Conservation (phyloP, 2,329 filamentous ascomycete genomes). For the Sporothrix mexicana region DNA sequence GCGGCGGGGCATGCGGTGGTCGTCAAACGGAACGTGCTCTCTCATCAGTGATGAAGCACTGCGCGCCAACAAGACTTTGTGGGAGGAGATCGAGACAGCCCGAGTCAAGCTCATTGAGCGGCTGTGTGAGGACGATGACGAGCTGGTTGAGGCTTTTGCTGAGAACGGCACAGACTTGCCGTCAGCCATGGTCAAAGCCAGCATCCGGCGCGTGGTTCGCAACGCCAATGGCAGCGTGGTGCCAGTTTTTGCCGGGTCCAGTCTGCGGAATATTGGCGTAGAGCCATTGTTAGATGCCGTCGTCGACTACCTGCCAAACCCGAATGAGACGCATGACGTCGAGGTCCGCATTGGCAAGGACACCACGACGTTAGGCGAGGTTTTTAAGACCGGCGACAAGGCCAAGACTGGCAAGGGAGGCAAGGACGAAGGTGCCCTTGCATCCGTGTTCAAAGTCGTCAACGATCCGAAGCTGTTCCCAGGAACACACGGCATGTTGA, state of each 20-base stretch:
- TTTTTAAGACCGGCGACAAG: constrained; percentile 46
- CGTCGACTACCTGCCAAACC: constrained; percentile 84
- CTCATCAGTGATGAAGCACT: constrained; percentile 46
- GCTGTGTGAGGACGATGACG: constrained; percentile 86
- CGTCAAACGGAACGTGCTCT: constrained; percentile 42
- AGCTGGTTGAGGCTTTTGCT: constrained; percentile 82
- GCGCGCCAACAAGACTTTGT: constrained; percentile 61
- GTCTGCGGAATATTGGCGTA: constrained; percentile 91
- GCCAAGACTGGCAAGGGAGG: constrained; percentile 43
- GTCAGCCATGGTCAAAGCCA: constrained; percentile 69
- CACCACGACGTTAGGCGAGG: constrained; percentile 53
- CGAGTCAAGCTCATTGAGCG: constrained; percentile 79
- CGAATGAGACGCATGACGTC: constrained; percentile 49
- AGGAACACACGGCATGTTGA: constrained; percentile 73
- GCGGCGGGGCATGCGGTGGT: constrained; percentile 76
- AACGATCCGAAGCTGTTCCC: constrained; percentile 70
- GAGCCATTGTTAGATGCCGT: constrained; percentile 90
- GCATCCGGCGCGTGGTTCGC: constrained; percentile 74
- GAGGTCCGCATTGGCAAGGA: constrained; percentile 51
- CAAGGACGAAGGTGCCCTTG: constrained; percentile 50
- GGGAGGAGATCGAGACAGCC: constrained; percentile 73
- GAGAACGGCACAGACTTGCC: constrained; percentile 78
- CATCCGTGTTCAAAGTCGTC: constrained; percentile 92
- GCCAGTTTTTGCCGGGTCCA: constrained; percentile 89
- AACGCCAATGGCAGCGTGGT: constrained; percentile 73